Conservation (phyloP, 202 grass and related monocot genomes). For the Brachypodium distachyon region DNA sequence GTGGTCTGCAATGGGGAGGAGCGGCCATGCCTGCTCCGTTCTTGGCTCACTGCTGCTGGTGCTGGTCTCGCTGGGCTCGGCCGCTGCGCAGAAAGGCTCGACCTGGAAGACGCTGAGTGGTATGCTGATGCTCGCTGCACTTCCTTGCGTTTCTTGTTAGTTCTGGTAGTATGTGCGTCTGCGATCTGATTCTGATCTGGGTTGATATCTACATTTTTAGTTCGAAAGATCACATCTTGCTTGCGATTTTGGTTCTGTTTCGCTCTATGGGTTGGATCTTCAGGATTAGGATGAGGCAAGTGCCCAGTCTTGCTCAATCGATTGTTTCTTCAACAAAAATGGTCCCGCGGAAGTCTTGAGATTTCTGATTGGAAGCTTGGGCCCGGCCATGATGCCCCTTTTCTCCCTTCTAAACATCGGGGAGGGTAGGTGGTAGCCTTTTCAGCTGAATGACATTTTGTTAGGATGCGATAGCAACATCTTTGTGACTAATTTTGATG, state of each 20-base stretch:
- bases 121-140: slow-evolving; percentile 29
- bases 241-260: neutral
- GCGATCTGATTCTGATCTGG: slow-evolving; percentile 50
- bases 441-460: slow-evolving; percentile 21
- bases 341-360: neutral
- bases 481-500: slow-evolving; percentile 1
- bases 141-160: neutral
- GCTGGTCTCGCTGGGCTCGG: slow-evolving; percentile 24
- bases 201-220: neutral
- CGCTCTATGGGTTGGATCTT: slow-evolving; percentile 22
- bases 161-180: neutral
- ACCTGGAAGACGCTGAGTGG: slow-evolving; percentile 65
- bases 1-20: slow-evolving; percentile 45
- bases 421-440: slow-evolving; percentile 5
- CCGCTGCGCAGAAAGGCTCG: slow-evolving; percentile 44
- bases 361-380: slow-evolving; percentile 27
- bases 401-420: neutral
- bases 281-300: neutral
- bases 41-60: slow-evolving; percentile 28
- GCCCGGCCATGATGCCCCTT: slow-evolving; percentile 7
- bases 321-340: neutral
- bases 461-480: slow-evolving; percentile 6
- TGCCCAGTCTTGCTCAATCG: neutral
- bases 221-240: neutral
- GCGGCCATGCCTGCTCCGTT: slow-evolving; percentile 31